Evolutionary conservation across 2,329 filamentous ascomycete genomes (phyloP).

Genomic region (Beauveria caledonica): DNA sequence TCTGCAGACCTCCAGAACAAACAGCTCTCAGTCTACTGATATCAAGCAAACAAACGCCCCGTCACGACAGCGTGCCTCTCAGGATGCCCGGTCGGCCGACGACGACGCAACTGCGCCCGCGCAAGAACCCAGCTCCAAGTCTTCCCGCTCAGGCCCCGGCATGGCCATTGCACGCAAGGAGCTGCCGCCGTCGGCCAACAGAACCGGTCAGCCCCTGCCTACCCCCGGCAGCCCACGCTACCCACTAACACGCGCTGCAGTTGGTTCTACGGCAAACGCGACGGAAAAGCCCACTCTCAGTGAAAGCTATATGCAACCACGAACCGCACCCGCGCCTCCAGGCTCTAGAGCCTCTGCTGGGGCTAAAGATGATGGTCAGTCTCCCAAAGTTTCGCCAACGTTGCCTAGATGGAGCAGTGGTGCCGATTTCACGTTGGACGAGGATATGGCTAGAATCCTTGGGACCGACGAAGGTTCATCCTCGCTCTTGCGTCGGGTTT

Average conservation of each 20-base stretch:
- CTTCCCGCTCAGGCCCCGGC: constrained; percentile 27
- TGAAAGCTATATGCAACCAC: constrained; percentile 51
- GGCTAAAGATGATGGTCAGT: constrained; percentile 32
- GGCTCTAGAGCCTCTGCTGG: constrained; percentile 29
- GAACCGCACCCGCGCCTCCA: constrained; percentile 47
- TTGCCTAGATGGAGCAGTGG: constrained; percentile 69
- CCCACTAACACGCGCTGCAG: constrained; percentile 21
- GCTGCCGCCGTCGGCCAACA: constrained; percentile 33
- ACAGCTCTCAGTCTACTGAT: constrained; percentile 35
- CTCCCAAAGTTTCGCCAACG: constrained; percentile 52
- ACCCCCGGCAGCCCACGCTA: not conserved
- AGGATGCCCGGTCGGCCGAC: constrained; percentile 48
- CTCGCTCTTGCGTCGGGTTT: constrained; percentile 79
- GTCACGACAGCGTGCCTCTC: constrained; percentile 15
- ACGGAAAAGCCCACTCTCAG: constrained; percentile 20
- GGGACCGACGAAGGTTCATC: constrained; percentile 68
- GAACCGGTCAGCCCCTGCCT: constrained; percentile 33
- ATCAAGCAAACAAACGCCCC: constrained; percentile 29
- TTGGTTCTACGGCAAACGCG: constrained; percentile 25
- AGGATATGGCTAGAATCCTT: constrained; percentile 87
- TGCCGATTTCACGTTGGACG: constrained; percentile 87
- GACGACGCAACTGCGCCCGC: constrained; percentile 40
- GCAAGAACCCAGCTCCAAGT: constrained; percentile 31
- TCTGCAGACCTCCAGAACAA: constrained; percentile 31
- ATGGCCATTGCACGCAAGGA: constrained; percentile 60